Base-by-base conservation (phyloP, 305 asterid genomes). In the Rubia tinctorum region DNA sequence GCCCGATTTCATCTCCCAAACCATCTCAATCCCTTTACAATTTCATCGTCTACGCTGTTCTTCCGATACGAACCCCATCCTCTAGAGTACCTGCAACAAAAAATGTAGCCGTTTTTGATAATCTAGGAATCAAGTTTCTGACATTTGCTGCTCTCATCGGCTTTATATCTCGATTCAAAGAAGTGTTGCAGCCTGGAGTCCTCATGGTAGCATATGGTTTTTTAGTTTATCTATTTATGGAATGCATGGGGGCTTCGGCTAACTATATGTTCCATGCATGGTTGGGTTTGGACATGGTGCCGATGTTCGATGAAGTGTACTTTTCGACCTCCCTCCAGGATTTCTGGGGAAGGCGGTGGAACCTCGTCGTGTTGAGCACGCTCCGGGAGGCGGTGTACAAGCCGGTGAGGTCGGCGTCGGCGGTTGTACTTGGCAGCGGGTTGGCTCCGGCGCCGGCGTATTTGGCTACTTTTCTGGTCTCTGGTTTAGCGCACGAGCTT, bases 341-440 rank as follows among this genome's bases (percentile, higher is more conserved):
- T 53, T 53, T 53, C 59, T 53, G 59, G 59, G 59, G 59, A 7
- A 53, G 59, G 59, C 18, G 59, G 59, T 53, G 59, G 59, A 53
- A 53, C 59, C 59, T 17, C 10, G 22, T 17, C 59, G 59, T 53
- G 59, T 53, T 22, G 23, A 53, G 59, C 23, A 18, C 2, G 20
- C 59, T 53, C 59, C 59, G 23, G 59, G 59, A 53, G 59, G 18
- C 59, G 22, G 59, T 53, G 23, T 53, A 18, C 59, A 53, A 53
- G 10, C 59, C 59, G 59, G 59, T 53, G 59, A 53, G 23, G 59
- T 53, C 59, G 23, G 59, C 8, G 59, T 8, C 59, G 23, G 59
- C 22, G 23, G 59, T 53, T 53, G 1, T 17, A 0, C 7, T 53
- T 0, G 59, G 59, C 9, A 17, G 10, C 1, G 59, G 22, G 10